Conservation (phyloP, 1,139 yeast genomes). For the Waltiozyma sp. region DNA sequence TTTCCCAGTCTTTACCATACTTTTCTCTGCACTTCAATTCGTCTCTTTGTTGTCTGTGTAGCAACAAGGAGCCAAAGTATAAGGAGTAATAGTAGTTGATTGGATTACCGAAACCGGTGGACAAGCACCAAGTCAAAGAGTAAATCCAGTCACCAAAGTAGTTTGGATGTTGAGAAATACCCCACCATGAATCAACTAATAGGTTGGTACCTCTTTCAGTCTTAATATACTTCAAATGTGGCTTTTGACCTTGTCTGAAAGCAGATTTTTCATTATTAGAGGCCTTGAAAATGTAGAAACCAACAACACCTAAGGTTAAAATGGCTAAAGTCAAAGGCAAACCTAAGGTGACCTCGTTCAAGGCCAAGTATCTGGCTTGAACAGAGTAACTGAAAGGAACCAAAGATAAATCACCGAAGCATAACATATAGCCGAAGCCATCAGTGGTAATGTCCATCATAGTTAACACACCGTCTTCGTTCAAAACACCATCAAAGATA, state of each 20-base stretch:
- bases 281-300: constrained; percentile 74
- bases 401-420: constrained; percentile 87
- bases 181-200: constrained; percentile 95
- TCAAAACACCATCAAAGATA: constrained; percentile 82
- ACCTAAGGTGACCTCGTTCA: constrained; percentile 54
- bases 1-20: constrained; percentile 78
- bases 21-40: constrained; percentile 82
- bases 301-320: constrained; percentile 33
- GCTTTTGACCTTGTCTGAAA: constrained; percentile 68
- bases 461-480: constrained; percentile 78
- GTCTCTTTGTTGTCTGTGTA: constrained; percentile 87
- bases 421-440: constrained; percentile 93
- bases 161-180: constrained; percentile 80
- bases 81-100: constrained; percentile 79
- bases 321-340: constrained; percentile 28
- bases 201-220: constrained; percentile 74
- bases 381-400: constrained; percentile 90
- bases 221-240: constrained; percentile 52
- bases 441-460: constrained; percentile 97
- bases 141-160: constrained; percentile 94
- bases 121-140: constrained; percentile 86
- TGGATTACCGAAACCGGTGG: constrained; percentile 76
- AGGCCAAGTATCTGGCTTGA: constrained; percentile 73
- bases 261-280: constrained; percentile 78
- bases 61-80: constrained; percentile 68